phyloP scores from a whole-genome alignment of 2,329 filamentous ascomycete species.

The Cordyceps cateniannulata region DNA sequence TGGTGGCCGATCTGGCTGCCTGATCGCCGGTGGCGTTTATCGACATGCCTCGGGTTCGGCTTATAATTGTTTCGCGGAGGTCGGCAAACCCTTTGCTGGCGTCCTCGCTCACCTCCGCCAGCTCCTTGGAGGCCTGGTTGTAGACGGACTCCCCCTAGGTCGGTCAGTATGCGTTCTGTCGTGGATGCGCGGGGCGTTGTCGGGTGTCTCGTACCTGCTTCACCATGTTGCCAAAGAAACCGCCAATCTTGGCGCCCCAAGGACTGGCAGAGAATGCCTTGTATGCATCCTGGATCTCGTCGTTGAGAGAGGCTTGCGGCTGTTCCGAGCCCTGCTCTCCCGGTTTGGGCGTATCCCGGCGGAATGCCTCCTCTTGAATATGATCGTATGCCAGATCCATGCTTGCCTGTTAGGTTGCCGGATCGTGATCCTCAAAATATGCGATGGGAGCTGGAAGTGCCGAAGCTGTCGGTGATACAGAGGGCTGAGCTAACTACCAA shows the following conservation, averaged over 20 bases:
- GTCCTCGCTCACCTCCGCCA: slow-evolving; percentile 70
- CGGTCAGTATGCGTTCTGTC: background rate
- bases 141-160: slow-evolving; percentile 70
- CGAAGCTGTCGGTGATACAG: background rate
- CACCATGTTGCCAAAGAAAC: slow-evolving; percentile 83
- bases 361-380: slow-evolving; percentile 76
- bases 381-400: slow-evolving; percentile 99
- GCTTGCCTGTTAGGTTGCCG: slow-evolving; percentile 10
- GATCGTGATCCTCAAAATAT: background rate
- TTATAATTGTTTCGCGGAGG: slow-evolving; percentile 61
- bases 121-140: slow-evolving; percentile 80
- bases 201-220: slow-evolving; percentile 61
- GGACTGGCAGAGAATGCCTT: slow-evolving; percentile 85
- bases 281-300: slow-evolving; percentile 91
- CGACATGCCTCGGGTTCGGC: slow-evolving; percentile 67
- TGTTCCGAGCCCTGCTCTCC: slow-evolving; percentile 33
- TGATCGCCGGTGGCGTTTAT: slow-evolving; percentile 40
- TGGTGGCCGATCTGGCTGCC: slow-evolving; percentile 16
- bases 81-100: slow-evolving; percentile 74
- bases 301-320: slow-evolving; percentile 56
- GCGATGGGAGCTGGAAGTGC: background rate
- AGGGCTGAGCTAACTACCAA: background rate
- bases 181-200: background rate
- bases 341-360: slow-evolving; percentile 44
- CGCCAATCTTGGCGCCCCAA: slow-evolving; percentile 84